These are phyloP conservation scores for Colletotrichum sp. DNA, from an alignment of 2,329 filamentous ascomycete genomes.

Conservation along the genomic window DNA sequence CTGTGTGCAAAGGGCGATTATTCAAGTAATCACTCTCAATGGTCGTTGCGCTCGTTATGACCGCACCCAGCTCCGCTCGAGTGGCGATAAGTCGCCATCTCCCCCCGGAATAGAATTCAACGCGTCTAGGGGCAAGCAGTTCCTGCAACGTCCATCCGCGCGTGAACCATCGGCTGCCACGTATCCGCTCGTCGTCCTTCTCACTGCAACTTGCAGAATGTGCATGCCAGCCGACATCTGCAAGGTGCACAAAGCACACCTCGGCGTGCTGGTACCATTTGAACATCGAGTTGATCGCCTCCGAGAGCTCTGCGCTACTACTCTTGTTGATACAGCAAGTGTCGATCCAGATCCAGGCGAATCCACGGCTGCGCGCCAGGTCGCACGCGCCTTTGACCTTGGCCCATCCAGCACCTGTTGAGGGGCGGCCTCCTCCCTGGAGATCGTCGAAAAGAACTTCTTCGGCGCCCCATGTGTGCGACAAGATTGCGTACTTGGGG, in stretches of 20 bases:
- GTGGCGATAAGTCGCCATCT: not conserved
- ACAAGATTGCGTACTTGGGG: not conserved
- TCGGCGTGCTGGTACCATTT: conserved; percentile 21
- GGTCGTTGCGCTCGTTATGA: not conserved
- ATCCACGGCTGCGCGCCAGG: not conserved
- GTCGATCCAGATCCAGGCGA: conserved; percentile 24
- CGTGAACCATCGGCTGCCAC: not conserved
- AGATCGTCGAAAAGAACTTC: not conserved
- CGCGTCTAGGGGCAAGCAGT: not conserved
- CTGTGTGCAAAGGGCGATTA: not conserved
- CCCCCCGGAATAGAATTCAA: not conserved
- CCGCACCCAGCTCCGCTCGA: not conserved
- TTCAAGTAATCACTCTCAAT: not conserved
- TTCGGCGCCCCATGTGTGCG: not conserved
- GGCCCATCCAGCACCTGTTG: not conserved
- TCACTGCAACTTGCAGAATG: not conserved
- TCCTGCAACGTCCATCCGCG: not conserved
- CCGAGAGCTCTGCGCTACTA: conserved; percentile 23
- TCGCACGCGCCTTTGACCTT: not conserved
- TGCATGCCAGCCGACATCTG: conserved; percentile 23
- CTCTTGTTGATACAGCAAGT: conserved; percentile 30
- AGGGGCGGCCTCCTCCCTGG: not conserved
- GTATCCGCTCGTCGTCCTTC: not conserved
- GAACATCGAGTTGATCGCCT: conserved; percentile 27
- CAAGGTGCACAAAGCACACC: conserved; percentile 32